Conservation (phyloP, 495 filamentous ascomycete species). For the Podospora australis region DNA sequence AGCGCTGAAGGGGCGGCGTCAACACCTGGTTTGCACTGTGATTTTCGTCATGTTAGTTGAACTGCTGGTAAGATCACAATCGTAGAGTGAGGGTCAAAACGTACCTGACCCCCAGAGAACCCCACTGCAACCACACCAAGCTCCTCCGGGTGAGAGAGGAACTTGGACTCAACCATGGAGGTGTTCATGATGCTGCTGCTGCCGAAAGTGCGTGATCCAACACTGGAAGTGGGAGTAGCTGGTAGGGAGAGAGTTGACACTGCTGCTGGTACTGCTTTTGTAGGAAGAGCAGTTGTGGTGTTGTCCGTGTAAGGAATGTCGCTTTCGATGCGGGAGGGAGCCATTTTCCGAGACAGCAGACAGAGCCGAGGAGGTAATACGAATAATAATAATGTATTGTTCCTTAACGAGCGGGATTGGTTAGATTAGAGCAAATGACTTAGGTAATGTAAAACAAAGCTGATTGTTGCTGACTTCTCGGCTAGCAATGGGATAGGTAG, state of each 20-base stretch:
- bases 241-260: not conserved
- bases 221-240: conserved; percentile 4
- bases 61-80: conserved; percentile 5
- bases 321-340: conserved; percentile 10
- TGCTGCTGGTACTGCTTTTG: no score
- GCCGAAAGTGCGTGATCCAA: conserved; percentile 20
- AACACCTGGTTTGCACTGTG: conserved; percentile 81
- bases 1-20: conserved; percentile 89
- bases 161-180: conserved; percentile 70
- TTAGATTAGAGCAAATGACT: no score
- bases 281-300: conserved; percentile 6
- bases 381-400: not conserved
- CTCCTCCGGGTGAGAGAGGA: conserved; percentile 69
- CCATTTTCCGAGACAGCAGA: no score
- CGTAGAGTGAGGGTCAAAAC: conserved; percentile 9
- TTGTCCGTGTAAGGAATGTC: conserved; percentile 10
- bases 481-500: no score
- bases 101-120: conserved; percentile 94
- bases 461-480: no score
- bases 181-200: conserved; percentile 39
- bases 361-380: no score
- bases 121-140: conserved; percentile 92
- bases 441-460: no score
- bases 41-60: conserved; percentile 8
- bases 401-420: not conserved